phyloP scores from a whole-genome alignment of 2,329 filamentous ascomycete species.

The Hypoxylon rubiginosum region DNA sequence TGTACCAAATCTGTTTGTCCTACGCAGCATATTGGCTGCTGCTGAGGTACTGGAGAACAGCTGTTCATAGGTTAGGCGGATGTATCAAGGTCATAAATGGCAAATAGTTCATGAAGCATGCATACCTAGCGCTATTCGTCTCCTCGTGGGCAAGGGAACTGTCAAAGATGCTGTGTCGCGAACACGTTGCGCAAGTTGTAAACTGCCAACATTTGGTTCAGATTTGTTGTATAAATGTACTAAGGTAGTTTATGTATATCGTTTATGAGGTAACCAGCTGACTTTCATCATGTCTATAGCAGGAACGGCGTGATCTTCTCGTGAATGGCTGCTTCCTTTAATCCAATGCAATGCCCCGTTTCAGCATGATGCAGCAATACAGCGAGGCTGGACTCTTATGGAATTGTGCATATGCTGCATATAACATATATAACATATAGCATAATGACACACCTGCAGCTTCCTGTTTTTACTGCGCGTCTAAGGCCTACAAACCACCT shows the following conservation, averaged over 20 bases:
- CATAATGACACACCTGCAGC: conserved; percentile 35
- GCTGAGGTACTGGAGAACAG: conserved; percentile 16
- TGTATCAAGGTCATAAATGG: conserved; percentile 14
- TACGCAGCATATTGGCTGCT: conserved; percentile 16
- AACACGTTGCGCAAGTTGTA: conserved; percentile 15
- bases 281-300: conserved; percentile 7
- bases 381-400: conserved; percentile 33
- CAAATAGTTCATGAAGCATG: conserved; percentile 18
- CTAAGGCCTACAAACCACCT: conserved; percentile 1
- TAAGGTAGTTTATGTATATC: no score
- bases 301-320: conserved; percentile 2
- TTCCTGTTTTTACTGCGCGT: conserved; percentile 34
- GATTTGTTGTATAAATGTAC: background rate
- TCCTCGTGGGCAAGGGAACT: background rate
- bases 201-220: conserved; percentile 15
- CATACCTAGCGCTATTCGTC: conserved; percentile 1
- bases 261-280: conserved; percentile 29
- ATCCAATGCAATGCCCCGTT: conserved; percentile 31
- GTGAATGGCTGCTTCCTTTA: conserved; percentile 27
- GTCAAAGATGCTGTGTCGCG: conserved; percentile 5
- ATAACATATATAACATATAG: background rate
- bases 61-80: conserved; percentile 8
- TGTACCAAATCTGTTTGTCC: conserved; percentile 33
- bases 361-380: conserved; percentile 29
- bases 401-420: conserved; percentile 36